Base-by-base conservation (phyloP, 2,329 filamentous ascomycete species). In the Colletotrichum sp. region DNA sequence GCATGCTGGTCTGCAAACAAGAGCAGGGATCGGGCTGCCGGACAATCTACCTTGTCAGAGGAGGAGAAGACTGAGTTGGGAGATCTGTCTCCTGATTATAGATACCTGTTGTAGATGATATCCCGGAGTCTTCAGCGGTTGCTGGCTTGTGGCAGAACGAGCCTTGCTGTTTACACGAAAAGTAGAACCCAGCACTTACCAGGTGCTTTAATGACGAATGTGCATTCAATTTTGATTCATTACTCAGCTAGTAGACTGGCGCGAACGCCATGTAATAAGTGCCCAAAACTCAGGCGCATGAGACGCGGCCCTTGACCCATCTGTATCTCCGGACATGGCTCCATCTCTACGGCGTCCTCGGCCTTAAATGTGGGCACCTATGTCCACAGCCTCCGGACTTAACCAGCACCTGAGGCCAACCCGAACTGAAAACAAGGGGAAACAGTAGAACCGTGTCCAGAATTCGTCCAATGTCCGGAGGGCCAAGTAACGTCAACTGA, bases 41-140 rank as follows among this genome's bases (percentile, higher is more conserved):
- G 88, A 6, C 86, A 87, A 8, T 78, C 79, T 34, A 69, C 65
- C 0, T 82, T 93, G 79, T 91, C 91, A 0, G 90, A 92, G 80
- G 89, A 91, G 62, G 91, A 94, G 82, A 92, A 92, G 87, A 89
- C 86, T 30, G 89, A 91, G 76, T 77, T 93, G 80, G 91, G 91
- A 3, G 92, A 93, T 80, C 77, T 91, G 84, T 90, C 85, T 70
- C 91, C 91, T 3, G 89, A 89, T 18, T 93, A 93, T 81, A 86
- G 91, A 77, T 93, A 93, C 82, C 80, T 90, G 73, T 79, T 92
- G 77, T 93, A 69, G 57, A 36, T 52, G 44, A 13, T 21, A 3
- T 21, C 7, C 6, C 44, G 2, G 44, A 13, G 3, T 49, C 39
- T 49, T 49, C 3, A 7, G 39, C 39, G n/a, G 44, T 52, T 7